Evolutionary conservation across 225 moss, liverwort and hornwort species (phyloP), one percentile per base, ranked within the genome.

Genomic region (Marchantia polymorpha): DNA sequence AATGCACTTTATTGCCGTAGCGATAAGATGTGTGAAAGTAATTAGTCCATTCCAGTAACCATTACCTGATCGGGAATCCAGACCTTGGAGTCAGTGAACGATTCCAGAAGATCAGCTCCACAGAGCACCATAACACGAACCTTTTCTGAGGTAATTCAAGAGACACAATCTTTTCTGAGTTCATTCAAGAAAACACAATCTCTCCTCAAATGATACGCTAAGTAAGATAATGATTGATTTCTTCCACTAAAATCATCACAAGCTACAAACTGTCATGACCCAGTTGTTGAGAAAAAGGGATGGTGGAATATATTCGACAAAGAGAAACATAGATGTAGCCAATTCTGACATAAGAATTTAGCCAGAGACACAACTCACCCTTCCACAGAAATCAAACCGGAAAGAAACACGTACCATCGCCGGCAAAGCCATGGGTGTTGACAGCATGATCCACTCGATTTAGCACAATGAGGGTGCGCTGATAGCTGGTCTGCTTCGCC

Each of bases 41-140:
- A 39, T 39, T 39, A 39, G 5, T 39, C 39, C 5, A 39, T 39
- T 39, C 39, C 39, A 39, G 2, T 39, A 39, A 39, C 39, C 39
- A 39, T 31, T 15, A 92, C 97, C 93, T 99, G 97, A 52, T 99
- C 95, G n/a, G 95, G 95, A 68, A 93, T 83, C 97, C 97, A 99
- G 47, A 90, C 83, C 64, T 95, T 95, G 48, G 97, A 93, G 56
- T 80, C 85, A 13, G 82, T 88, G 47, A 99, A 71, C 64, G 90
- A 90, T 81, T 92, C 93, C 12, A 95, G 81, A 72, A 99, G 84
- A 72, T 99, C 97, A 54, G 86, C 89, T 79, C 97, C 97, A 81
- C 97, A 99, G 75, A 99, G 82, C 68, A 93, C 77, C 92, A 99
- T 93, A 63, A 93, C 93, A 77, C 89, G 83, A 20, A 92, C 88